Percentiles rank a stretch among this genome's conserved stretches.
Conservation (phyloP, 805 yeast genomes). For the Suhomyces canberraensis region DNA sequence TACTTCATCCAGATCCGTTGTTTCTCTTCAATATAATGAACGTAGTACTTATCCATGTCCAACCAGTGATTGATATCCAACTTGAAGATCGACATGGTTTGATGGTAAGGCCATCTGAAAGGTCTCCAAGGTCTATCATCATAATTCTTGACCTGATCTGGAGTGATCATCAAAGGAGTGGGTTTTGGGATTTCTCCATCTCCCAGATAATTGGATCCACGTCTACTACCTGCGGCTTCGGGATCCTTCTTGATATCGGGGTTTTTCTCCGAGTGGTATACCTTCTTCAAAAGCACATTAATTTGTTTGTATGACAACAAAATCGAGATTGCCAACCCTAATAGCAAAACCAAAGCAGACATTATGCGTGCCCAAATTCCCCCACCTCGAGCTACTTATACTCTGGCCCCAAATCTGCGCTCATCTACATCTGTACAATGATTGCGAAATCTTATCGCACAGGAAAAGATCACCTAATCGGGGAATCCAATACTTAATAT, state of each 20-base stretch:
- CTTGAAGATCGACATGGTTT: slow-evolving; percentile 71
- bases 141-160: slow-evolving; percentile 60
- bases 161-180: slow-evolving; percentile 59
- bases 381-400: too few species aligned
- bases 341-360: too few species aligned
- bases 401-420: too few species aligned
- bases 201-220: slow-evolving; percentile 6
- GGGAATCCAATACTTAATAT: too few species aligned
- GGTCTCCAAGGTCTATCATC: slow-evolving; percentile 83
- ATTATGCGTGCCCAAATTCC: too few species aligned
- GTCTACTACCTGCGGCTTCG: slow-evolving; percentile 12
- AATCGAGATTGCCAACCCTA: background rate
- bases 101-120: slow-evolving; percentile 77
- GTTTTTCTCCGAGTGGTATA: background rate
- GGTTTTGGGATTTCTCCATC: slow-evolving; percentile 37
- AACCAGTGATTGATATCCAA: slow-evolving; percentile 75
- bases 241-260: slow-evolving; percentile 2
- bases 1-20: slow-evolving; percentile 53
- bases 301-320: background rate
- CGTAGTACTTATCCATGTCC: slow-evolving; percentile 74
- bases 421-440: too few species aligned
- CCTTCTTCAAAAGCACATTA: background rate
- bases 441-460: too few species aligned
- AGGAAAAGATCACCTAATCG: too few species aligned
- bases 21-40: slow-evolving; percentile 64